Percentiles rank a stretch among this genome's conserved stretches.
Evolutionary conservation across 345 rosid species (phyloP).

Genomic region (Linum usitatissimum): DNA sequence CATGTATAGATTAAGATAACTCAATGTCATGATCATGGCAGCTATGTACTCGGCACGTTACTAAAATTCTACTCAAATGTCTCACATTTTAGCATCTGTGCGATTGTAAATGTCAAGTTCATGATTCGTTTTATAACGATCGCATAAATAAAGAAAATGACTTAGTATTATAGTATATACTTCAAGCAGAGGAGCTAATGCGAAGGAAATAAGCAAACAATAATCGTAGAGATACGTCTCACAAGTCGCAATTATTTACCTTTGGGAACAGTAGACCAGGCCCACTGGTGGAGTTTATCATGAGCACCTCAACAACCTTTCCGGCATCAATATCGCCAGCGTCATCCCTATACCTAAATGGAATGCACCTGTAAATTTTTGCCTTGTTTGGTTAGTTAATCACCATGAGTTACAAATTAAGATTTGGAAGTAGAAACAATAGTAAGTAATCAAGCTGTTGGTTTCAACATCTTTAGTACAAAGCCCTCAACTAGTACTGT

Average conservation of each 20-base stretch:
- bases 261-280: conserved; percentile 50
- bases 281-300: conserved; percentile 41
- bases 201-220: background rate
- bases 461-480: background rate
- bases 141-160: too few species aligned
- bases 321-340: conserved; percentile 15
- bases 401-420: background rate
- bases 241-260: conserved; percentile 15
- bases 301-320: conserved; percentile 30
- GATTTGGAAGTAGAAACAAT: background rate
- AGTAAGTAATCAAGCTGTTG: background rate
- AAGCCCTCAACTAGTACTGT: background rate
- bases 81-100: too few species aligned
- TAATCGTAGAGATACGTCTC: background rate
- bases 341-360: conserved; percentile 30
- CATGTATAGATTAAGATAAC: too few species aligned
- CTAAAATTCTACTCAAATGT: too few species aligned
- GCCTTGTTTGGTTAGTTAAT: background rate
- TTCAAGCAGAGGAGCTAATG: too few species aligned
- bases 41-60: too few species aligned
- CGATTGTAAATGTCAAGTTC: too few species aligned
- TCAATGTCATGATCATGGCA: too few species aligned
- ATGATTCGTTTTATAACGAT: too few species aligned
- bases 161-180: too few species aligned
- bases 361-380: conserved; percentile 32